These are phyloP conservation scores for Botryotinia convoluta DNA, from an alignment of 2,329 filamentous ascomycete genomes.

Conservation along the genomic window DNA sequence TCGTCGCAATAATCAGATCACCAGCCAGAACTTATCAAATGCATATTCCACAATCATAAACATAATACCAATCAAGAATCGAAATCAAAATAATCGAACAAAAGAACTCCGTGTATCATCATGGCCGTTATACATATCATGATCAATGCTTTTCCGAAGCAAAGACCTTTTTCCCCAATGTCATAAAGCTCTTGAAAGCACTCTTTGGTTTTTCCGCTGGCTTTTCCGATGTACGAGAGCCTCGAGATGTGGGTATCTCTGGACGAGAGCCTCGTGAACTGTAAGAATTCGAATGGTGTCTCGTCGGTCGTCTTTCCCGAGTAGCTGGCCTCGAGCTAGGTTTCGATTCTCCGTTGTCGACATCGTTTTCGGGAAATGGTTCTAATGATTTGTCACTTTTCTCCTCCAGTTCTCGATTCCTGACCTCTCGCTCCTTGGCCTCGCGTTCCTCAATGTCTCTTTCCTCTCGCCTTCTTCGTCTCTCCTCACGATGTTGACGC, in stretches of 20 bases:
- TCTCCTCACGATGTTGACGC: conserved; percentile 7
- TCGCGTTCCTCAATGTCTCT: conserved; percentile 2
- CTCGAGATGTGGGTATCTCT: not conserved
- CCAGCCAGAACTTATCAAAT: not conserved
- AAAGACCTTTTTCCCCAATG: conserved; percentile 22
- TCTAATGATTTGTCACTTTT: not conserved
- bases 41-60: conserved; percentile 14
- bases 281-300: conserved; percentile 6
- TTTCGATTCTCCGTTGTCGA: conserved; percentile 7
- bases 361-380: conserved; percentile 7
- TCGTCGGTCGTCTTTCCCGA: conserved; percentile 12
- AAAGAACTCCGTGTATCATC: conserved; percentile 3
- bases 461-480: conserved; percentile 12
- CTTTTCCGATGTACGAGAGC: not conserved
- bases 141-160: conserved; percentile 7
- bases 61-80: conserved; percentile 18
- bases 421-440: conserved; percentile 5
- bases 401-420: not conserved
- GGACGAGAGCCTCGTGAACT: conserved; percentile 13
- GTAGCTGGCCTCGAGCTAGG: not conserved
- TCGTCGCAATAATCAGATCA: conserved; percentile 5
- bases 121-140: conserved; percentile 12
- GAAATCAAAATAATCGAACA: conserved; percentile 7
- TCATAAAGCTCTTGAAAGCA: conserved; percentile 17
- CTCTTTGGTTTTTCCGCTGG: conserved; percentile 18